These are phyloP conservation scores for Curvularia hawaiiensis DNA, from an alignment of 2,329 filamentous ascomycete species.

Conservation along the genomic window DNA sequence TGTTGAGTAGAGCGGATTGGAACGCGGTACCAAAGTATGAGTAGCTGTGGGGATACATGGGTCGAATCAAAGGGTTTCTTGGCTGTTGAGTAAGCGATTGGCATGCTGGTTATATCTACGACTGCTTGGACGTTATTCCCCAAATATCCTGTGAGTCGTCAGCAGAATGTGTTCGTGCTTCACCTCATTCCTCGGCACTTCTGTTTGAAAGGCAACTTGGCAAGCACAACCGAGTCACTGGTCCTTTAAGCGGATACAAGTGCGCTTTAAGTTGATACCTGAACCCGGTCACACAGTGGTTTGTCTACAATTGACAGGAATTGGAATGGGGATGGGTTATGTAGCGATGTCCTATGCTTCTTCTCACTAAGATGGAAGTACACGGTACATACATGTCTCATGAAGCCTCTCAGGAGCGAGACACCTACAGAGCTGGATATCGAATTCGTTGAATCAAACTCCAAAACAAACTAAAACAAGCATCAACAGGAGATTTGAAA, in stretches of 20 bases:
- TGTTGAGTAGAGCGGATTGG: background rate
- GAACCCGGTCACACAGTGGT: background rate
- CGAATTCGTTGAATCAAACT: background rate
- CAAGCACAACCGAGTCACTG: background rate
- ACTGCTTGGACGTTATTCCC: background rate
- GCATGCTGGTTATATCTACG: background rate
- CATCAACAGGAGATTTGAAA: background rate
- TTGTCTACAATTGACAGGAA: background rate
- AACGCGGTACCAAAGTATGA: background rate
- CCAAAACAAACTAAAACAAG: background rate
- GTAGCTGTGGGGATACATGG: background rate
- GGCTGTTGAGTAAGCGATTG: background rate
- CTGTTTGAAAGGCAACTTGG: background rate
- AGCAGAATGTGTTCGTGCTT: background rate
- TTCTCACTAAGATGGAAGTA: background rate
- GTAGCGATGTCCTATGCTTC: background rate
- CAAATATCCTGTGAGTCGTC: no score
- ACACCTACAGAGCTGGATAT: background rate
- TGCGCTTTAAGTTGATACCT: background rate
- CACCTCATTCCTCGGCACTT: background rate
- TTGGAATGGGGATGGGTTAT: background rate
- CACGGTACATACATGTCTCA: background rate
- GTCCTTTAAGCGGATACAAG: background rate
- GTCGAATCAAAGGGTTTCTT: background rate
- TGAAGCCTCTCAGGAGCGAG: background rate